Evolutionary conservation across 2,329 filamentous ascomycete species (phyloP).

Genomic region (Neophaeococcomyces aloes): DNA sequence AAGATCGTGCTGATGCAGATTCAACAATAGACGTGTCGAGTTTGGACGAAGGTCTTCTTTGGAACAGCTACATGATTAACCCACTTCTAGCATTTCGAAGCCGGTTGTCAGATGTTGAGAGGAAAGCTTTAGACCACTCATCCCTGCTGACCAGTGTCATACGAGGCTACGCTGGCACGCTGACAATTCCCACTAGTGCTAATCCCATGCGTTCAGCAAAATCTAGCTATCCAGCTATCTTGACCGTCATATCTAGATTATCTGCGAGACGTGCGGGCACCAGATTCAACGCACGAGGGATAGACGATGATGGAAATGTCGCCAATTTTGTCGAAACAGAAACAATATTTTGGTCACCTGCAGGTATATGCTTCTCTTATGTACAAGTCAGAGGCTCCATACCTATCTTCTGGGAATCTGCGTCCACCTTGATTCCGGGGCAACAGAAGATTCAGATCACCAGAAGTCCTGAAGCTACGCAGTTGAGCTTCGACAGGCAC

Average conservation of each 20-base stretch:
- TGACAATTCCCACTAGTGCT: slow-evolving; percentile 64
- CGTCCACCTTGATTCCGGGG: slow-evolving; percentile 72
- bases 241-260: slow-evolving; percentile 83
- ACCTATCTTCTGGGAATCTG: slow-evolving; percentile 94
- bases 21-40: slow-evolving; percentile 82
- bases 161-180: slow-evolving; percentile 78
- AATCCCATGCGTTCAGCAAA: slow-evolving; percentile 58
- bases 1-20: slow-evolving; percentile 70
- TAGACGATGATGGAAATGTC: slow-evolving; percentile 94
- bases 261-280: slow-evolving; percentile 88
- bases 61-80: slow-evolving; percentile 98
- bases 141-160: slow-evolving; percentile 88
- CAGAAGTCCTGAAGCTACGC: slow-evolving; percentile 76
- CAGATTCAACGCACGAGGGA: slow-evolving; percentile 90
- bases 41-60: slow-evolving; percentile 83
- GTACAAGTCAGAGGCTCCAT: slow-evolving; percentile 87
- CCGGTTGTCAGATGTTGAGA: slow-evolving; percentile 63
- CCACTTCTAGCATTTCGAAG: slow-evolving; percentile 83
- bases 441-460: slow-evolving; percentile 93
- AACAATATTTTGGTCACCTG: slow-evolving; percentile 77
- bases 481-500: slow-evolving; percentile 91
- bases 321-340: slow-evolving; percentile 99
- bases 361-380: slow-evolving; percentile 76
- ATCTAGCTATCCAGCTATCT: slow-evolving; percentile 65
- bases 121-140: slow-evolving; percentile 69